Evolutionary conservation across 495 filamentous ascomycete genomes (phyloP).

Genomic region (Penicillium simplicissimum): DNA sequence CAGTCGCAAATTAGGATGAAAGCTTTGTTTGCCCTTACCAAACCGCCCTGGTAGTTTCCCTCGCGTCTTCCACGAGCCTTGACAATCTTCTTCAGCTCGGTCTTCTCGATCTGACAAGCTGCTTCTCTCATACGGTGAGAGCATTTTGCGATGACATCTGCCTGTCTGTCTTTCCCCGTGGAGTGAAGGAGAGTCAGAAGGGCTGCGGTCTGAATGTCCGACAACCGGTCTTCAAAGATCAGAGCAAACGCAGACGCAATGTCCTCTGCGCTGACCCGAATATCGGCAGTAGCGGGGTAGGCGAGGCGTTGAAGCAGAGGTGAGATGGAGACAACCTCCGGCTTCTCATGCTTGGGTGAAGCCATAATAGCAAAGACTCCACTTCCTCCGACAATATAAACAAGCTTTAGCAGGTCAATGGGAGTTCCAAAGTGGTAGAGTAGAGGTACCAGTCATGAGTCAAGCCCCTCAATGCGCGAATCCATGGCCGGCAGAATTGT

Average conservation of each 20-base stretch:
- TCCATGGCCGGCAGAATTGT: conserved; percentile 20
- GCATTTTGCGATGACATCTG: conserved; percentile 79
- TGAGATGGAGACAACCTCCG: conserved; percentile 66
- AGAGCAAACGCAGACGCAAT: conserved; percentile 84
- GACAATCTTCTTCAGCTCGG: conserved; percentile 59
- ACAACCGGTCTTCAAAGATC: conserved; percentile 84
- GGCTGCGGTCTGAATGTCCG: conserved; percentile 77
- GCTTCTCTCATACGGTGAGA: conserved; percentile 68
- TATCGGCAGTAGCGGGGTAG: conserved; percentile 59
- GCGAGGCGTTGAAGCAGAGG: conserved; percentile 76
- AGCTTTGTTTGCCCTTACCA: conserved; percentile 48
- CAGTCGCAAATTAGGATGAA: background rate
- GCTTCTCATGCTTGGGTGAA: conserved; percentile 27
- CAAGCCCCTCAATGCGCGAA: conserved; percentile 21
- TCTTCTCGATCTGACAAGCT: conserved; percentile 63
- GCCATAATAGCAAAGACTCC: conserved; percentile 17
- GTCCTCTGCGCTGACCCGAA: conserved; percentile 67
- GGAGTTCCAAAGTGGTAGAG: background rate
- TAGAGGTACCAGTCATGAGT: conserved; percentile 13
- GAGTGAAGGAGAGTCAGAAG: conserved; percentile 88
- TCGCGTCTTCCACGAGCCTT: conserved; percentile 56
- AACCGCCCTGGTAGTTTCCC: conserved; percentile 68
- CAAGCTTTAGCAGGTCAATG: background rate
- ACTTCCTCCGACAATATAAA: background rate
- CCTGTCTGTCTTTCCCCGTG: conserved; percentile 72